Conservation (phyloP, 208 protist species). For the Wallacemonas rigidus region DNA sequence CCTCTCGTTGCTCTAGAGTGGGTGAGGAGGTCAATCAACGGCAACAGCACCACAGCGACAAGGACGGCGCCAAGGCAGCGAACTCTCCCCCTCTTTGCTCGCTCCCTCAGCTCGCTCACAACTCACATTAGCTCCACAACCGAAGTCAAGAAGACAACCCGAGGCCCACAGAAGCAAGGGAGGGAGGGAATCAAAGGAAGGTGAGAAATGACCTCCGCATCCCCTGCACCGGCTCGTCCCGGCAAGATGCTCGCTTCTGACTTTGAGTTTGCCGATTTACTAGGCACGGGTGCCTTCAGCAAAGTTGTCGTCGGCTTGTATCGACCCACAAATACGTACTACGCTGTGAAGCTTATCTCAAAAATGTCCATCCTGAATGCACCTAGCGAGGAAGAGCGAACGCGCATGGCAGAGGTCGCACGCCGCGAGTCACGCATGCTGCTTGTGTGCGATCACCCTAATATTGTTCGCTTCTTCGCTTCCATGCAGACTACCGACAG, state of each 20-base stretch:
- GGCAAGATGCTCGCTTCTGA: conserved; percentile 68
- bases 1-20: background rate
- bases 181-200: background rate
- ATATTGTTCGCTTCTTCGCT: conserved; percentile 84
- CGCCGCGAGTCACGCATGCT: conserved; percentile 83
- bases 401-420: conserved; percentile 86
- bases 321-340: conserved; percentile 58
- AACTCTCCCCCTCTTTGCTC: too few relatives aligned
- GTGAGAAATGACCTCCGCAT: background rate
- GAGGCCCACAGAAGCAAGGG: too few relatives aligned
- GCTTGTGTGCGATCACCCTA: conserved; percentile 87
- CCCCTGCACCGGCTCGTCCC: conserved; percentile 11
- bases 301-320: conserved; percentile 83
- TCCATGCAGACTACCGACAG: conserved; percentile 85
- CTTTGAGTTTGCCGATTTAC: conserved; percentile 71
- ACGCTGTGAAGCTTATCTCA: conserved; percentile 87
- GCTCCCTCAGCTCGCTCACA: too few relatives aligned
- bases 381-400: conserved; percentile 82
- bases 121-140: too few relatives aligned
- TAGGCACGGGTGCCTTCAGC: conserved; percentile 88
- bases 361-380: conserved; percentile 85
- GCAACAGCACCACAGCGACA: too few relatives aligned
- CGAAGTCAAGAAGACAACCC: too few relatives aligned
- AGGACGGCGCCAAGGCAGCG: too few relatives aligned
- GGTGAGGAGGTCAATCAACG: too few relatives aligned